Percentiles rank a stretch among this genome's conserved stretches.
Evolutionary conservation across 2,329 filamentous ascomycete species (phyloP).

Genomic region (Phaeomoniella chlamydospora): DNA sequence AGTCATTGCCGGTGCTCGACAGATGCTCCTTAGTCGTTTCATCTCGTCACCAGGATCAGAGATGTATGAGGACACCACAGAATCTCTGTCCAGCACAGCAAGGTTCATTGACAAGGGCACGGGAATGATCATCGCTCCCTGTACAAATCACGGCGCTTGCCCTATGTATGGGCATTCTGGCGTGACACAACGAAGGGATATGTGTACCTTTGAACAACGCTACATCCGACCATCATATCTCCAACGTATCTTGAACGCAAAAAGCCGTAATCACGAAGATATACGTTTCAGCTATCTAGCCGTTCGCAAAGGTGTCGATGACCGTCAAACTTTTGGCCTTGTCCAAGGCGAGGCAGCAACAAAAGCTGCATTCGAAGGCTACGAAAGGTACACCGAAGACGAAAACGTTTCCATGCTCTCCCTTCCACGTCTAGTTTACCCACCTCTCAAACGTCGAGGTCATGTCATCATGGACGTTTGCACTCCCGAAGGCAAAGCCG

Average conservation of each 20-base stretch:
- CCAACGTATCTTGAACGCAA: constrained; percentile 54
- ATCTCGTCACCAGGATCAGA: constrained; percentile 46
- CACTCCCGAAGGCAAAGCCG: constrained; percentile 69
- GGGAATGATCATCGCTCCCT: constrained; percentile 51
- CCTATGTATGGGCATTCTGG: constrained; percentile 75
- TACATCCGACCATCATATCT: constrained; percentile 75
- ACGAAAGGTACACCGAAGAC: constrained; percentile 36
- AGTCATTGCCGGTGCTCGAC: constrained; percentile 69
- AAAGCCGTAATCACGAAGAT: constrained; percentile 71
- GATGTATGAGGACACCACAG: constrained; percentile 21
- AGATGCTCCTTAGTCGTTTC: constrained; percentile 61
- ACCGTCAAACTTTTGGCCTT: constrained; percentile 15
- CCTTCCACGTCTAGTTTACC: constrained; percentile 64
- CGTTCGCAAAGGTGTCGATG: constrained; percentile 60
- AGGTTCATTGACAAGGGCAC: constrained; percentile 32
- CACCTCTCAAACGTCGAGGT: constrained; percentile 73
- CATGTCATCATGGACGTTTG: constrained; percentile 87
- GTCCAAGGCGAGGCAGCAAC: constrained; percentile 43
- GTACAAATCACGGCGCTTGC: constrained; percentile 77
- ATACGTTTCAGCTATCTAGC: constrained; percentile 82
- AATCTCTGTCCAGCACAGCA: constrained; percentile 5
- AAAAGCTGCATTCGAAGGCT: constrained; percentile 57
- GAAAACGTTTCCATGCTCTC: constrained; percentile 3
- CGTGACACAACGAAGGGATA: constrained; percentile 65
- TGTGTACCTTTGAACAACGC: constrained; percentile 80